Conservation (phyloP, 73 alveolate genomes). For the Stentor roeselii region DNA sequence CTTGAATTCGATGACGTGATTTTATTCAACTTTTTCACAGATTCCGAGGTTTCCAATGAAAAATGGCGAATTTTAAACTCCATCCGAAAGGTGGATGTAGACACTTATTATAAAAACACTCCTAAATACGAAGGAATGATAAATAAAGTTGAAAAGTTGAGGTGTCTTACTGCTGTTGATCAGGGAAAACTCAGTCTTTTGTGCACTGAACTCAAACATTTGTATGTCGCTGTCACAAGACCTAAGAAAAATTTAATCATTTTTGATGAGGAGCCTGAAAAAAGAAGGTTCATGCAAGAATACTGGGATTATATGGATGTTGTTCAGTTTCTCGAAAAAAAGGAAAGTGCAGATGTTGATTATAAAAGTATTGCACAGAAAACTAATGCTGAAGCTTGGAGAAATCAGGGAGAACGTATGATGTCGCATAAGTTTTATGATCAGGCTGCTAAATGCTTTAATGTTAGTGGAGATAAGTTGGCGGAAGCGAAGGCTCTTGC, state of each 20-base stretch:
- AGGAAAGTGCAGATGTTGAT: conserved; percentile 19
- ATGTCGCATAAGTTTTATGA: conserved; percentile 77
- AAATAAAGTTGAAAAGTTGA: background rate
- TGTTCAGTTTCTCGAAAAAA: conserved; percentile 36
- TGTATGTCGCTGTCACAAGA: conserved; percentile 87
- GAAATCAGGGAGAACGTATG: conserved; percentile 65
- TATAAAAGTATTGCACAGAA: conserved; percentile 26
- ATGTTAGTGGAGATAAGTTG: conserved; percentile 36
- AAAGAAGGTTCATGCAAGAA: conserved; percentile 47
- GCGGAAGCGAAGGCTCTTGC: conserved; percentile 10
- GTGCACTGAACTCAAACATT: conserved; percentile 81
- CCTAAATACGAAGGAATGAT: background rate
- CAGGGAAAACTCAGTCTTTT: conserved; percentile 28
- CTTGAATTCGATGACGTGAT: conserved; percentile 81
- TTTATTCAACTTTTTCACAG: conserved; percentile 66
- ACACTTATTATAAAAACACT: background rate
- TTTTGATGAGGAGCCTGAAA: conserved; percentile 65
- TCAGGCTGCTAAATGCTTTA: conserved; percentile 74
- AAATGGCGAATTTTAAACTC: conserved; percentile 41
- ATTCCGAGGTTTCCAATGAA: conserved; percentile 25
- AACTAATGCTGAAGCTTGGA: conserved; percentile 61
- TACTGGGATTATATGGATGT: conserved; percentile 68
- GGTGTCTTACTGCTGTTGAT: conserved; percentile 23
- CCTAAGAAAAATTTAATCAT: conserved; percentile 77
- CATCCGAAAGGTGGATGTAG: background rate